A percentile compares a stretch with the other conserved stretches of the same genome.
These are phyloP conservation scores for Penicillium palitans DNA, from an alignment of 2,329 filamentous ascomycete species.

Conservation along the genomic window DNA sequence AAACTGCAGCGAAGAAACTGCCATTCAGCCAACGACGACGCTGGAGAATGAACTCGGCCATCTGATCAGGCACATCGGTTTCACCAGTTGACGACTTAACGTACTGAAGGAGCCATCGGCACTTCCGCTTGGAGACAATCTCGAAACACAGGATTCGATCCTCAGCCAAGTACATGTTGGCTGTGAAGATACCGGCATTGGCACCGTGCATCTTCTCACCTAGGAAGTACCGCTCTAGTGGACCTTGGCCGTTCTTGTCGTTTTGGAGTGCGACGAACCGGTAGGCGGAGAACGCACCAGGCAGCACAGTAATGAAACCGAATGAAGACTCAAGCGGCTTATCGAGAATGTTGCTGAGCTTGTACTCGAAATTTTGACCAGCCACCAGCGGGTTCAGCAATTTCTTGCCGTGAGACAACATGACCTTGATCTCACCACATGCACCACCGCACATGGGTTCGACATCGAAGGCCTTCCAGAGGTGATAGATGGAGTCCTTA, in stretches of 20 bases:
- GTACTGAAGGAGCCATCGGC: constrained; percentile 95
- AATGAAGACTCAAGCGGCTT: constrained; percentile 97
- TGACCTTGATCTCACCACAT: constrained; percentile 98
- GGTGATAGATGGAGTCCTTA: constrained; percentile 90
- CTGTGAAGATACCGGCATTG: constrained; percentile 93
- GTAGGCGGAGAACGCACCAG: constrained; percentile 98
- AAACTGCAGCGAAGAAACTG: constrained; percentile 96
- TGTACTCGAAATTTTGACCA: constrained; percentile 99
- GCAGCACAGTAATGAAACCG: constrained; percentile 94
- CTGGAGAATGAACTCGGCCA: constrained; percentile 93
- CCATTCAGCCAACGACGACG: constrained; percentile 97
- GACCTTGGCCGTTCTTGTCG: constrained; percentile 90
- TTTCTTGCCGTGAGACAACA: constrained; percentile 84
- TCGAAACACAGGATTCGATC: constrained; percentile 62
- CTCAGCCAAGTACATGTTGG: constrained; percentile 66
- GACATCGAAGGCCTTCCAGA: constrained; percentile 98
- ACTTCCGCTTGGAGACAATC: constrained; percentile 94
- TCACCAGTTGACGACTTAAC: constrained; percentile 97
- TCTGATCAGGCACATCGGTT: constrained; percentile 92
- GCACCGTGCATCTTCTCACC: constrained; percentile 94
- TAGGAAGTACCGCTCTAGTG: constrained; percentile 93
- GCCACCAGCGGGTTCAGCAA: constrained; percentile 91
- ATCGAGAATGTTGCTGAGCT: constrained; percentile 99
- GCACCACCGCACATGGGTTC: constrained; percentile 97
- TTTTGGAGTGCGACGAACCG: constrained; percentile 93